Evolutionary conservation across 2,329 filamentous ascomycete species (phyloP), one percentile per base, ranked within the genome.

Genomic region (Aspergillus uvarum): DNA sequence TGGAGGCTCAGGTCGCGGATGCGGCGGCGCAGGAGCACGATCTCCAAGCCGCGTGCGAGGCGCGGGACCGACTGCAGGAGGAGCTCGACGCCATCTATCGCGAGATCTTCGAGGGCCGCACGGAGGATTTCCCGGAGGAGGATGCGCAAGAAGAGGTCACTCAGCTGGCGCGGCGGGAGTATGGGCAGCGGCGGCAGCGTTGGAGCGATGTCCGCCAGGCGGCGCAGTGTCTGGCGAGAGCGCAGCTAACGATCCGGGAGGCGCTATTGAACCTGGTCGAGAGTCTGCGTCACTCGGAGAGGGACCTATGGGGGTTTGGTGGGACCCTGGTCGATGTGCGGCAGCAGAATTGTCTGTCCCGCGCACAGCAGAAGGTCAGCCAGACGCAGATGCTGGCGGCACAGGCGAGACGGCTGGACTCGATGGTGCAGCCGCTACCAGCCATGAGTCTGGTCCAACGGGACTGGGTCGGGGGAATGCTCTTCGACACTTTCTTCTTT

Each of bases 311-410:
- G 16, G 54, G 54, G 14, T 57, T 57, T n/a, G 54, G 54, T 4
- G 54, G 54, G 3, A 11, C 32, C 14, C 24, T 57, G 10, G 35
- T 49, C 12, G 54, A 57, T 31, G 38, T 26, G 8, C 47, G 47
- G 2, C 47, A 50, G 12, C 19, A 50, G 32, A 51, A 57, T 16
- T 31, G 47, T 26, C 47, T 57, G 11, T 57, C 54, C 3, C 24
- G 31, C 12, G 54, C 54, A 5, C 54, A 57, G 31, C 54, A 51
- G 26, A 57, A 57, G 47, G 54, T 57, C 12, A 51, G 47, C 29
- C 54, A 57, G 54, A 57, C 54, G 21, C 54, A 57, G 29, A 38
- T 57, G 47, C 47, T 57, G 19, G 47, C 51, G 16, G 32, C 31
- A 6, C 54, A 57, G 16, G 54, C 54, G 19, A 35, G n/a, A 4